Evolutionary conservation across 768 basidiomycete genomes (phyloP).

Genomic region (Naganishia vishniacii): DNA sequence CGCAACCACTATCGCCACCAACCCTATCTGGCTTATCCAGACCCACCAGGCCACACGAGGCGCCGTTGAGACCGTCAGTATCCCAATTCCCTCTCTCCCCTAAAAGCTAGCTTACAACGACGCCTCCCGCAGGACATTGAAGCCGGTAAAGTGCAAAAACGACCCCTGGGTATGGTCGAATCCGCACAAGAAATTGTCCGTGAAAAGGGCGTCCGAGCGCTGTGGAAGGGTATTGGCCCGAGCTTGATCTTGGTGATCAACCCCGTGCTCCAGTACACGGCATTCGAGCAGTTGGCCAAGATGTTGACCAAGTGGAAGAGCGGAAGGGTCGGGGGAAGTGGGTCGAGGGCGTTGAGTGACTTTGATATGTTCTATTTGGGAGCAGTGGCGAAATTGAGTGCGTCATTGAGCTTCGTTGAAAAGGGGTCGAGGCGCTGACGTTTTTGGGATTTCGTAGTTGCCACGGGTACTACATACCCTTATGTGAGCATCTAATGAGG

Average conservation of each 20-base stretch:
- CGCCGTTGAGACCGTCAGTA: conserved; percentile 22
- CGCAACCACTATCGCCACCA: conserved; percentile 78
- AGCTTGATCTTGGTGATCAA: conserved; percentile 91
- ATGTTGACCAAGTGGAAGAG: conserved; percentile 61
- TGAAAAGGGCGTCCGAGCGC: conserved; percentile 52
- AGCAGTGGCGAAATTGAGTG: conserved; percentile 75
- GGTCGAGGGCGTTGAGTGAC: conserved; percentile 59
- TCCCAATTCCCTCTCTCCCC: background rate
- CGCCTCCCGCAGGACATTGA: background rate
- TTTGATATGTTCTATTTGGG: conserved; percentile 93
- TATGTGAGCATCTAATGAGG: conserved; percentile 59
- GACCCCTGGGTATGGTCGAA: conserved; percentile 19
- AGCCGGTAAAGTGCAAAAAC: conserved; percentile 20
- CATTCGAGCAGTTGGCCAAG: conserved; percentile 93
- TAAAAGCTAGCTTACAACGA: background rate
- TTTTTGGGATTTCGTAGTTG: conserved; percentile 37
- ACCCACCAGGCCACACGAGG: conserved; percentile 64
- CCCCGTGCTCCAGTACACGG: conserved; percentile 87
- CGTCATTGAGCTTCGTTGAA: conserved; percentile 16
- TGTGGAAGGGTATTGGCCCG: conserved; percentile 90
- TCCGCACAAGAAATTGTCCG: conserved; percentile 32
- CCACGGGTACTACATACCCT: conserved; percentile 63
- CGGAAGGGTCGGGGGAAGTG: conserved; percentile 53
- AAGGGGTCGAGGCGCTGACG: background rate
- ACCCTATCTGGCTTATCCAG: conserved; percentile 96